A percentile compares a stretch with the other conserved stretches of the same genome.
These are phyloP conservation scores for Sphaceloma murrayae DNA, from an alignment of 2,329 filamentous ascomycete genomes.

Conservation along the genomic window DNA sequence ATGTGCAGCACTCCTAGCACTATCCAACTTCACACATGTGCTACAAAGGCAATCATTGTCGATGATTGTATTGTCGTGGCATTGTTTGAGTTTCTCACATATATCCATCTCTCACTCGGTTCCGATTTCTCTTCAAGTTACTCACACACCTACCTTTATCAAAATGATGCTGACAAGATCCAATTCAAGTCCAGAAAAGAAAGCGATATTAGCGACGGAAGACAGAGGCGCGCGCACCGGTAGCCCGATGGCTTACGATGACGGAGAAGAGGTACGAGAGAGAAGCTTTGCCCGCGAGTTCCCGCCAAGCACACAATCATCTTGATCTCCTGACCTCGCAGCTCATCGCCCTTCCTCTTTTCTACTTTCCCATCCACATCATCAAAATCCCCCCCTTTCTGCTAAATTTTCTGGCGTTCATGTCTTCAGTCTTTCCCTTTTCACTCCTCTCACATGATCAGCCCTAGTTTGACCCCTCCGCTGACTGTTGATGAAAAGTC, in stretches of 20 bases:
- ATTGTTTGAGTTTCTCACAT: not conserved
- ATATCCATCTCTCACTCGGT: not conserved
- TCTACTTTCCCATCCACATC: constrained; percentile 18
- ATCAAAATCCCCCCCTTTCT: constrained; percentile 9
- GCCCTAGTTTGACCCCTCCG: constrained; percentile 23
- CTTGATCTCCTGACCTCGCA: constrained; percentile 28
- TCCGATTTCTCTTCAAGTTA: no score
- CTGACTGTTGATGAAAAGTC: constrained; percentile 35
- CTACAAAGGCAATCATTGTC: no score
- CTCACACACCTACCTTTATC: not conserved
- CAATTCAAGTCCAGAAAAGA: constrained; percentile 60
- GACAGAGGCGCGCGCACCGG: constrained; percentile 58
- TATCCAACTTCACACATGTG: no score
- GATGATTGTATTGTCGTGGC: not conserved
- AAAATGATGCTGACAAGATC: constrained; percentile 17
- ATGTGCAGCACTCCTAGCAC: no score
- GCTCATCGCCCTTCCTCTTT: constrained; percentile 31
- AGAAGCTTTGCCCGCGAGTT: constrained; percentile 25
- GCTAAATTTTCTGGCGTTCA: constrained; percentile 15
- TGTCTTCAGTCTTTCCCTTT: constrained; percentile 4
- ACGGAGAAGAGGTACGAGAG: constrained; percentile 48
- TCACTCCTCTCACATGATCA: constrained; percentile 11
- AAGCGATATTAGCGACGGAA: constrained; percentile 55
- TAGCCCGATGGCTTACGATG: constrained; percentile 52
- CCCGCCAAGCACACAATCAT: constrained; percentile 23